Evolutionary conservation across 352 stramenopile genomes (phyloP).

Genomic region (Phytophthora podocarpi): DNA sequence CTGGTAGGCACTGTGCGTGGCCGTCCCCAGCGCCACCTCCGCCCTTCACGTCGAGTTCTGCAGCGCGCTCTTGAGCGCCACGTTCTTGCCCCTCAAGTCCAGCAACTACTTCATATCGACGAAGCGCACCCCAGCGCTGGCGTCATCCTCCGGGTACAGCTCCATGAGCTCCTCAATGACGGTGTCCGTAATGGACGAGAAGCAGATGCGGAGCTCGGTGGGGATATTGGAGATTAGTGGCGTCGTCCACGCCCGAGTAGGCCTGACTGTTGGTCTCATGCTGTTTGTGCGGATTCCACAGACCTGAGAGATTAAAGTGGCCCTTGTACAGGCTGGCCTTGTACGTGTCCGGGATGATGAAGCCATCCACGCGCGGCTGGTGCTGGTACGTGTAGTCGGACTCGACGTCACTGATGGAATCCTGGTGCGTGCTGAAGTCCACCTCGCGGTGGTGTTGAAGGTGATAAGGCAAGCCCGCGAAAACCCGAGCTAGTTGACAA

Average conservation of each 20-base stretch:
- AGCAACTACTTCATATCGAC: conserved; percentile 33
- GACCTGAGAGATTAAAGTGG: conserved; percentile 33
- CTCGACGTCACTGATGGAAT: too few relatives aligned
- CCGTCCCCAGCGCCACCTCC: conserved; percentile 7
- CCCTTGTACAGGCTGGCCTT: conserved; percentile 29
- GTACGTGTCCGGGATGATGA: conserved; percentile 30
- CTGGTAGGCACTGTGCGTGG: conserved; percentile 27
- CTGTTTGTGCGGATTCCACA: conserved; percentile 13
- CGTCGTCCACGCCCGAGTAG: conserved; percentile 17
- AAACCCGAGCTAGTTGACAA: too few relatives aligned
- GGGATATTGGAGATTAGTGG: conserved; percentile 9
- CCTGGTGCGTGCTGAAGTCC: too few relatives aligned
- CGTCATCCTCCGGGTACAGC: conserved; percentile 27
- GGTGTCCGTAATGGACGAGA: conserved; percentile 23
- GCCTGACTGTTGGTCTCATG: conserved; percentile 21
- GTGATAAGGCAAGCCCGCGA: too few relatives aligned
- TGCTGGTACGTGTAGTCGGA: conserved; percentile 33
- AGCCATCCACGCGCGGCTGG: conserved; percentile 36
- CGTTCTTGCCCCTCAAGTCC: conserved; percentile 28
- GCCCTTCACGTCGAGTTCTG: conserved; percentile 30
- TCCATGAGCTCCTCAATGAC: conserved; percentile 13
- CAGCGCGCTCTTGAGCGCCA: conserved; percentile 25
- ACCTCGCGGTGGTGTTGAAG: too few relatives aligned
- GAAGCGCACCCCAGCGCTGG: conserved; percentile 20
- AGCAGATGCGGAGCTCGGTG: conserved; percentile 24